Base-by-base conservation (phyloP, 768 basidiomycete species). In the Postia placenta region DNA sequence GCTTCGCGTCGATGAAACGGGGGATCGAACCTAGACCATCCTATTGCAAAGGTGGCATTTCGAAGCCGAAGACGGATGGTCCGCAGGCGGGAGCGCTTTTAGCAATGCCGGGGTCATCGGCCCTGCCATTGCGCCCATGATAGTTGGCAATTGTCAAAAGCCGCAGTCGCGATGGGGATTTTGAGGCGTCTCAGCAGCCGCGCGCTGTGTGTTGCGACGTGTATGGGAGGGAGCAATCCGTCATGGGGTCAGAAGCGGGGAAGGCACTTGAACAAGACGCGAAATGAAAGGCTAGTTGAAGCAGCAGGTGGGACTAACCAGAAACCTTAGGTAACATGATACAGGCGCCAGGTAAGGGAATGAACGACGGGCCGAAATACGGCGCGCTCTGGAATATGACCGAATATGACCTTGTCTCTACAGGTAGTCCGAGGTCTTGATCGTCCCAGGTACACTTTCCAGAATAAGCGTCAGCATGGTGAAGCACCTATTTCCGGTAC, bases 201-300 rank as follows among this genome's bases (percentile, higher is more conserved):
- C 30, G 30, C 30, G 30, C 30, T 33, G 30, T 33, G 30, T 33
- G 30, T 33, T 33, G 30, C 30, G 7, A 33, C 30, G 30, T 33
- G 30, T 33, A 33, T 33, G 30, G 30, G 30, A 15, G 30, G 9
- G 30, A 33, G 30, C 30, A 33, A 33, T 7, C 30, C 19, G 38
- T 39, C 38, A 39, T 39, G 38, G 20, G 38, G 19, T 39, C 17
- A 39, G 38, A 39, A 39, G 12, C 20, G 15, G 38, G 20, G 38
- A 39, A 39, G 38, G 9, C 23, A n/a, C n/a, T 24, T 26, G 20
- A 11, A 27, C 17, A 27, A 30, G n/a, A 27, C 25, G 42, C 42
- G 42, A 44, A 44, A 44, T 44, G 23, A 44, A 28, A 12, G 42
- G 24, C 11, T 12, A n/a, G n/a, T n/a, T n/a, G n/a, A n/a, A n/a